Percentiles rank a stretch among this genome's conserved stretches.
Evolutionary conservation across 2,329 filamentous ascomycete genomes (phyloP).

Genomic region (Epichloe sylvatica): DNA sequence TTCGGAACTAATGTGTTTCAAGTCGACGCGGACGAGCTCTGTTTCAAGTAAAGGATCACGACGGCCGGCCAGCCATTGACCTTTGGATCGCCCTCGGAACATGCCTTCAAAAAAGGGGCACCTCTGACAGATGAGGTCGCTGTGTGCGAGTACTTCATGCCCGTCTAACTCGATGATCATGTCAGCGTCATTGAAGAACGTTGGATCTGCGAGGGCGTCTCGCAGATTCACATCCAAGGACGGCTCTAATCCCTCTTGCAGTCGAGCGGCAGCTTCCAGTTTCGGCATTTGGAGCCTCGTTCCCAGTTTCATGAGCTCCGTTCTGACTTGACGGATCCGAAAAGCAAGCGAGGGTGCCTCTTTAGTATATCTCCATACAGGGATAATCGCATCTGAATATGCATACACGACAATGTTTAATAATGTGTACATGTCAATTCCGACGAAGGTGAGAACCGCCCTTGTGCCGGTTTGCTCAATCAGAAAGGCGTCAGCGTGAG

Average conservation of each 20-base stretch:
- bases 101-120: slow-evolving; percentile 88
- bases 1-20: slow-evolving; percentile 62
- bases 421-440: slow-evolving; percentile 62
- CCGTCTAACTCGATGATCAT: slow-evolving; percentile 65
- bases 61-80: slow-evolving; percentile 67
- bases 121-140: slow-evolving; percentile 62
- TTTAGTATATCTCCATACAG: slow-evolving; percentile 73
- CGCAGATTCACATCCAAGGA: slow-evolving; percentile 58
- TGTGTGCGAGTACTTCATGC: slow-evolving; percentile 60
- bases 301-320: slow-evolving; percentile 78
- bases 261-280: slow-evolving; percentile 63
- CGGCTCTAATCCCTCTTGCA: slow-evolving; percentile 52
- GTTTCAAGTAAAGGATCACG: slow-evolving; percentile 28
- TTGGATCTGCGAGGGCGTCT: slow-evolving; percentile 50
- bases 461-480: slow-evolving; percentile 31
- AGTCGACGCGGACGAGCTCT: slow-evolving; percentile 53
- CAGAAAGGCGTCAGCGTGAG: slow-evolving; percentile 16
- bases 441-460: slow-evolving; percentile 47
- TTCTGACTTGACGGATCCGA: slow-evolving; percentile 65
- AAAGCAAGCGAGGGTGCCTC: slow-evolving; percentile 51
- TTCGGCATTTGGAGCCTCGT: slow-evolving; percentile 53
- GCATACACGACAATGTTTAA: slow-evolving; percentile 67
- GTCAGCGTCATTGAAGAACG: slow-evolving; percentile 69
- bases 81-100: slow-evolving; percentile 75
- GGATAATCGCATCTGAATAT: slow-evolving; percentile 67